Base-by-base conservation (phyloP, 768 basidiomycete species). In the Botryobasidium botryosum region DNA sequence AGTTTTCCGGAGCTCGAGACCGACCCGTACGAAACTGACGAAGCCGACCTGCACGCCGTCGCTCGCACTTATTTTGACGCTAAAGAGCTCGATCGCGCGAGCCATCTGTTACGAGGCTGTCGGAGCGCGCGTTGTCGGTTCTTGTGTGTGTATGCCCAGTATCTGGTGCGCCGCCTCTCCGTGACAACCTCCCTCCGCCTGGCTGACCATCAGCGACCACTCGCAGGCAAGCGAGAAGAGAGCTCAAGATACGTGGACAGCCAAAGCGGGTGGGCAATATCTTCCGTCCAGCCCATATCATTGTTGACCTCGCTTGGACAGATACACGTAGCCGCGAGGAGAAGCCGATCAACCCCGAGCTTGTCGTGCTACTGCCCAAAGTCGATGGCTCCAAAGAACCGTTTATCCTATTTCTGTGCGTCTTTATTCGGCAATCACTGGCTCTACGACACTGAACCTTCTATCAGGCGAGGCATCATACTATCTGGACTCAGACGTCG, bases 361-460 rank as follows among this genome's bases (percentile, higher is more conserved):
- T 84, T 3, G 60, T 66, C 25, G 67, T 70, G 12, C 64, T 91
- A 20, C 64, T 88, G 3, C 70, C 69, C 35, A 57, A 66, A 25
- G 73, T 88, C 6, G 62, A 67, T 38, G 63, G 70, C 52, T 61
- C 65, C 3, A 68, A 64, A 4, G 86, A 94, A 58, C 81, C 88
- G 3, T 92, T 81, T 72, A 60, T 86, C 12, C 61, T 88, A 5
- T 91, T 86, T 57, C 59, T 94, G 88, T 90, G 45, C 49, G 78
- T 60, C 2, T 21, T 49, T 43, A 28, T 44, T 23, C 42, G 33
- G n/a, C 27, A 35, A 4, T 24, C 40, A 36, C 50, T 37, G 15
- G 36, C 13, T 40, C 25, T 45, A 50, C 32, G 23, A 28, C 40
- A 53, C 42, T 48, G 43, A 35, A 35, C 47, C 33, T 25, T 24